Conservation (phyloP, 768 basidiomycete species). For the Neoboletus subvelutipes region DNA sequence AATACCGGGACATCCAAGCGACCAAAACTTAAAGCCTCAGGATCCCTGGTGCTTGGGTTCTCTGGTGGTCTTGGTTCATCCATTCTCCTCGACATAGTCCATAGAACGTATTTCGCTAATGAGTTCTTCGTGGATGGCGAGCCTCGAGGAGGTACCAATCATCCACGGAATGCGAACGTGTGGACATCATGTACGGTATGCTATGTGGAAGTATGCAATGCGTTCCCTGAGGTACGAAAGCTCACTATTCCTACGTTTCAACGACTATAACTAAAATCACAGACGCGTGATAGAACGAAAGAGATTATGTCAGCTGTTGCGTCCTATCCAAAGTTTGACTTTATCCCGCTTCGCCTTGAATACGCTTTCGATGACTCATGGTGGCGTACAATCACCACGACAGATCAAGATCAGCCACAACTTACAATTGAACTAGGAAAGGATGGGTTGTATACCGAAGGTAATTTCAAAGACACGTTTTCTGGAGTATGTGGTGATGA, state of each 20-base stretch:
- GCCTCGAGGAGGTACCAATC: slow-evolving; percentile 55
- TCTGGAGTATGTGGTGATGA: slow-evolving; percentile 3
- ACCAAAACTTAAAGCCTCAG: slow-evolving; percentile 61
- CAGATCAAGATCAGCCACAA: slow-evolving; percentile 19
- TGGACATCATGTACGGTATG: slow-evolving; percentile 65
- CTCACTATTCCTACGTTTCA: neutral
- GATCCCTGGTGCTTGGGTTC: slow-evolving; percentile 65
- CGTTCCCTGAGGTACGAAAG: slow-evolving; percentile 56
- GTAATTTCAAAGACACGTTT: slow-evolving; percentile 7
- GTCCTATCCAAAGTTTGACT: slow-evolving; percentile 52
- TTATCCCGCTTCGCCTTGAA: slow-evolving; percentile 65
- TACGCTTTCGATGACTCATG: slow-evolving; percentile 69
- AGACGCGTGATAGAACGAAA: slow-evolving; percentile 58
- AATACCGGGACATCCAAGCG: slow-evolving; percentile 54
- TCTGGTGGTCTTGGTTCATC: slow-evolving; percentile 83
- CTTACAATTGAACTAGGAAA: slow-evolving; percentile 49
- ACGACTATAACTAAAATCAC: slow-evolving; percentile 11
- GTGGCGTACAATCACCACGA: slow-evolving; percentile 55
- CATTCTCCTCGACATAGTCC: slow-evolving; percentile 66
- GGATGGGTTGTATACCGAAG: slow-evolving; percentile 47
- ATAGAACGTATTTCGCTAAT: slow-evolving; percentile 52
- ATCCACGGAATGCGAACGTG: slow-evolving; percentile 60
- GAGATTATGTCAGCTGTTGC: slow-evolving; percentile 48
- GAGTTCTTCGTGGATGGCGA: slow-evolving; percentile 28
- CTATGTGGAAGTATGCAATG: slow-evolving; percentile 68